Base-by-base conservation (phyloP, 2,329 filamentous ascomycete genomes). In the Hymenoscyphus albidus region DNA sequence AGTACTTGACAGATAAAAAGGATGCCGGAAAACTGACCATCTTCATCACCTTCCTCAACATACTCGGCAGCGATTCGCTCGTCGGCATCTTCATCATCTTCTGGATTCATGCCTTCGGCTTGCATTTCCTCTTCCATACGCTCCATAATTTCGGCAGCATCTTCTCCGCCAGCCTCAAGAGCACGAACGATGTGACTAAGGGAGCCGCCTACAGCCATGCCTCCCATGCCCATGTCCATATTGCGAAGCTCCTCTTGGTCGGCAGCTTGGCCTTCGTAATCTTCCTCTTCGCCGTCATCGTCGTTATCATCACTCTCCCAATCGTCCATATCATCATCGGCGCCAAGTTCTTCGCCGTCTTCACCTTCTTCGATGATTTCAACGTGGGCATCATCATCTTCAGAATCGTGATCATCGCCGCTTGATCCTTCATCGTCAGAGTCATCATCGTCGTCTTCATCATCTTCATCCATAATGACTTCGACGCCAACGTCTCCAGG, bases 381-480 rank as follows among this genome's bases (percentile, higher is more conserved):
- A 56, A 83, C 79, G 58, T 73, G 74, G 67, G 74, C 75, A 64
- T 78, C 75, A 61, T 77, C 76, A 58, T 83, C 82, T 55, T 84
- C 82, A 63, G 83, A 80, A 38, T 86, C 84, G 58, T 85, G 81
- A 16, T 82, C 85, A 27, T 85, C 82, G 1, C 81, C 83, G 39
- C 86, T 86, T 12, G 87, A 86, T 40, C 88, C 87, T 32, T 87
- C 84, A 35, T 86, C 85, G 62, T 79, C 80, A 63, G 48, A 54
- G 13, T 54, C 48, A 22, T 78, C 79, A 3, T 85, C 83, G 3
- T 86, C 84, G 1, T 87, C 85, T 13, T 87, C 87, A 61, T 88
- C 88, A 42, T 86, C 84, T 7, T 88, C 88, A n/a, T 91, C 90
- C 81, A 97, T 91, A 67, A 96, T 91, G 70, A 98, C 86, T 77